Conservation (phyloP, 495 filamentous ascomycete species). For the Wilcoxina mikolae region DNA sequence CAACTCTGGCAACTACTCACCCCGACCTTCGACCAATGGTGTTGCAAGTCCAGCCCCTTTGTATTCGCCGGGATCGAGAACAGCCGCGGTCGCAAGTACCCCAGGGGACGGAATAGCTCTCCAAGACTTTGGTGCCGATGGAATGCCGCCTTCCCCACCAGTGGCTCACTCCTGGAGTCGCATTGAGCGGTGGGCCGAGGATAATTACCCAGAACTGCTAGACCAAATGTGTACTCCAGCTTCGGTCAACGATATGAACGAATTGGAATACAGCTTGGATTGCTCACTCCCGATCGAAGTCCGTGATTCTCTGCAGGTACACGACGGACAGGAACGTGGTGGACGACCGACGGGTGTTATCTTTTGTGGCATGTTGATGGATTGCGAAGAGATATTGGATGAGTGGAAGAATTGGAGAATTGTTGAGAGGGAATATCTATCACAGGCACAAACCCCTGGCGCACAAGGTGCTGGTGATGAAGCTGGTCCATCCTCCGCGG, state of each 20-base stretch:
- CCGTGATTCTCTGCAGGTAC: constrained; percentile 74
- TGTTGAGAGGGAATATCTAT: constrained; percentile 80
- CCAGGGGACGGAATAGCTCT: constrained; percentile 61
- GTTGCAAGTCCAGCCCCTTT: constrained; percentile 48
- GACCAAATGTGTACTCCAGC: constrained; percentile 85
- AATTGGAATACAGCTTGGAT: constrained; percentile 90
- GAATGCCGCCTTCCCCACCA: constrained; percentile 75
- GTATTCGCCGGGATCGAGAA: constrained; percentile 85
- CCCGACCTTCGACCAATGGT: constrained; percentile 35
- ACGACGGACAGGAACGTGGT: constrained; percentile 92
- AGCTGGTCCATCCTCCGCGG: constrained; percentile 22
- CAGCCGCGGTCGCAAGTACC: constrained; percentile 40
- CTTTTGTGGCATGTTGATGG: constrained; percentile 86
- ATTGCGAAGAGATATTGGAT: constrained; percentile 96
- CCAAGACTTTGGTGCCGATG: constrained; percentile 79
- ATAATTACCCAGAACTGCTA: constrained; percentile 84
- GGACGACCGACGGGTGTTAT: constrained; percentile 83
- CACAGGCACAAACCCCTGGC: constrained; percentile 55
- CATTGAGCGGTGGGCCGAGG: constrained; percentile 86
- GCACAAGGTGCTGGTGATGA: constrained; percentile 34
- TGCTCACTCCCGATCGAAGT: constrained; percentile 88
- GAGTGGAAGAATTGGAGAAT: constrained; percentile 94
- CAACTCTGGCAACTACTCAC: constrained; percentile 31
- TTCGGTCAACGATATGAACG: constrained; percentile 89
- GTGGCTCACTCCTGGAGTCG: constrained; percentile 79